A percentile compares a stretch with the other conserved stretches of the same genome.
Evolutionary conservation across 2,329 filamentous ascomycete species (phyloP).

Genomic region (Tympanopsis confertula): DNA sequence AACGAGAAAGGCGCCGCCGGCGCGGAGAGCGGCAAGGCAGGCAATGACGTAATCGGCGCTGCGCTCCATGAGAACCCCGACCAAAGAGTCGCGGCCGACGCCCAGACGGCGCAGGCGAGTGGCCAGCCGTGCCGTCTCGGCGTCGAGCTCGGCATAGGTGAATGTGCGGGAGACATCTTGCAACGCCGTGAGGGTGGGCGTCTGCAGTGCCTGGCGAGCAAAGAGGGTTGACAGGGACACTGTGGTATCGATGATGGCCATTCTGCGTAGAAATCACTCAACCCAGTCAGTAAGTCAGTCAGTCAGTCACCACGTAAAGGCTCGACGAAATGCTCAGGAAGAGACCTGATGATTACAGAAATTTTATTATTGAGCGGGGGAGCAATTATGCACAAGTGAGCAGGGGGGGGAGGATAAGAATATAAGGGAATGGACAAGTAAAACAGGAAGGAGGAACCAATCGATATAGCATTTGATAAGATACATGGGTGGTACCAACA

Average conservation of each 20-base stretch:
- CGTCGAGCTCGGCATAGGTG: slow-evolving; percentile 64
- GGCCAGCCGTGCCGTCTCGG: slow-evolving; percentile 53
- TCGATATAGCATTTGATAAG: too few relatives aligned
- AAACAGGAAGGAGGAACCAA: too few relatives aligned
- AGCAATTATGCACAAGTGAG: too few relatives aligned
- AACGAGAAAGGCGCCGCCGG: slow-evolving; percentile 70
- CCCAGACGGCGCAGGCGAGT: slow-evolving; percentile 52
- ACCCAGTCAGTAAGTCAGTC: slow-evolving; percentile 4
- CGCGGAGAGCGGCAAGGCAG: slow-evolving; percentile 67
- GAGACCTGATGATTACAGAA: too few relatives aligned
- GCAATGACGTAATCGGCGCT: slow-evolving; percentile 69
- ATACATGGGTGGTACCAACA: too few relatives aligned
- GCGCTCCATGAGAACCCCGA: slow-evolving; percentile 64
- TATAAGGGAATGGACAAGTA: too few relatives aligned
- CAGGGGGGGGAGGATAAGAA: too few relatives aligned
- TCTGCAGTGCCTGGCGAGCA: slow-evolving; percentile 52
- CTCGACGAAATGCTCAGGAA: too few relatives aligned
- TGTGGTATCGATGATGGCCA: slow-evolving; percentile 57
- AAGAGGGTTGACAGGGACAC: slow-evolving; percentile 68
- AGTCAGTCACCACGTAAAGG: too few relatives aligned
- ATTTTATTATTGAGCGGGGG: too few relatives aligned
- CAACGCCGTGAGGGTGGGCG: slow-evolving; percentile 58
- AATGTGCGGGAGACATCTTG: slow-evolving; percentile 58
- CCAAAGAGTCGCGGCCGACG: slow-evolving; percentile 61
- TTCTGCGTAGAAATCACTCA: too few relatives aligned